Evolutionary conservation across 345 rosid species (phyloP).

Genomic region (Moricandia moricandioides): DNA sequence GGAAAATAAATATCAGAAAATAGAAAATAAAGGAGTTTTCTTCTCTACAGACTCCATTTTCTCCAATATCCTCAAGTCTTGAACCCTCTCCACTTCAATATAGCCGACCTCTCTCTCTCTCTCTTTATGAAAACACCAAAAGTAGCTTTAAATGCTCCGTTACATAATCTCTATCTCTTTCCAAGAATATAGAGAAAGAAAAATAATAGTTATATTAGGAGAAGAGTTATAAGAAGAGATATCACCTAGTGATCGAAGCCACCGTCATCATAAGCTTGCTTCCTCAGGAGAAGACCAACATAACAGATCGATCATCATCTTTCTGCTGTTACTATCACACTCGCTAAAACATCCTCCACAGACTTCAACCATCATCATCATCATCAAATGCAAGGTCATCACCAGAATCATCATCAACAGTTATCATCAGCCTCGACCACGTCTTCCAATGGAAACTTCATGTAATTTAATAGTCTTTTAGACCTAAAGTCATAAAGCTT

Average conservation of each 20-base stretch:
- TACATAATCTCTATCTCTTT: slow-evolving; percentile 42
- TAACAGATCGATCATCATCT: slow-evolving; percentile 41
- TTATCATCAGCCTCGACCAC: slow-evolving; percentile 40
- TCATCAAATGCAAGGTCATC: slow-evolving; percentile 39
- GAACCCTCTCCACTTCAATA: slow-evolving; percentile 32
- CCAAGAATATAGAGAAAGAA: slow-evolving; percentile 35
- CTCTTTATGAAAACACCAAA: slow-evolving; percentile 20
- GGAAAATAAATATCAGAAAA: neutral
- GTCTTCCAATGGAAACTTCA: slow-evolving; percentile 58
- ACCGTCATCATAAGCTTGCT: slow-evolving; percentile 35
- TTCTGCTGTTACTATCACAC: slow-evolving; percentile 36
- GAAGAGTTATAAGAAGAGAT: slow-evolving; percentile 16
- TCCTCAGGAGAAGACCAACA: slow-evolving; percentile 25
- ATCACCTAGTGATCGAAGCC: slow-evolving; percentile 40
- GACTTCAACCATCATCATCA: slow-evolving; percentile 16
- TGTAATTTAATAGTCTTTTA: slow-evolving; percentile 44
- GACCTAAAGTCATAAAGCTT: neutral
- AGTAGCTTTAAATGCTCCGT: slow-evolving; percentile 39
- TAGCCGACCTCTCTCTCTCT: slow-evolving; percentile 42
- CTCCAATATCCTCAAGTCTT: slow-evolving; percentile 25
- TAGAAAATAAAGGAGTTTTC: slow-evolving; percentile 36
- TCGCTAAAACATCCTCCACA: slow-evolving; percentile 19
- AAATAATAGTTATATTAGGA: slow-evolving; percentile 33
- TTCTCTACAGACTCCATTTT: slow-evolving; percentile 35
- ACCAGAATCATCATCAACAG: slow-evolving; percentile 43